Percentiles rank a stretch among this genome's conserved stretches.
Conservation (phyloP, 2,329 filamentous ascomycete species). For the Microcyclosporella mali region DNA sequence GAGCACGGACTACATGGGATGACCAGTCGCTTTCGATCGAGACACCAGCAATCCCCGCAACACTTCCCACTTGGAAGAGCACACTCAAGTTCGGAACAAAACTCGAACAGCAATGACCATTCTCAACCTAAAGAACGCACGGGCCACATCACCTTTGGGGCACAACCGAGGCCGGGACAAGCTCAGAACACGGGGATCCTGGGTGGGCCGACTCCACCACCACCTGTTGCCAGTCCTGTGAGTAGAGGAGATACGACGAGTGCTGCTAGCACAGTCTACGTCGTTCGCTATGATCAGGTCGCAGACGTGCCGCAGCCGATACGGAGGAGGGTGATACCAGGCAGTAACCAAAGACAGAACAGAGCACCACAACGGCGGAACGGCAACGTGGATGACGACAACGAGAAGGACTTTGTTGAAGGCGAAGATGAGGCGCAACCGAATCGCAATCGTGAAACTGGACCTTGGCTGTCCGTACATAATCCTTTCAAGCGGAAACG, state of each 20-base stretch:
- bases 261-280: conserved; percentile 58
- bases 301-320: conserved; percentile 40
- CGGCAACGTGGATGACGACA: conserved; percentile 7
- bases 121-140: background rate
- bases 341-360: conserved; percentile 13
- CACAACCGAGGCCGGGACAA: conserved; percentile 1
- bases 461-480: conserved; percentile 46
- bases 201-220: conserved; percentile 37
- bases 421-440: conserved; percentile 18
- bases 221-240: conserved; percentile 48
- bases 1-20: conserved; percentile 24
- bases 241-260: conserved; percentile 57
- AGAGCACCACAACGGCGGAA: conserved; percentile 3
- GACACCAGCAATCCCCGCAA: conserved; percentile 18
- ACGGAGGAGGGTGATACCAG: conserved; percentile 20
- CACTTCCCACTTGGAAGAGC: conserved; percentile 31
- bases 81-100: conserved; percentile 22
- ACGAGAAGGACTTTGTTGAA: conserved; percentile 24
- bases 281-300: conserved; percentile 55
- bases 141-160: conserved; percentile 4
- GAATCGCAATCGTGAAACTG: conserved; percentile 29
- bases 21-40: conserved; percentile 23
- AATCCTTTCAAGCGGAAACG: conserved; percentile 55
- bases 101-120: conserved; percentile 9
- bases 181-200: conserved; percentile 5